Percentiles rank a stretch among this genome's conserved stretches.
Evolutionary conservation across 179 eudicot genomes (phyloP).

Genomic region (Gypsophila paniculata): DNA sequence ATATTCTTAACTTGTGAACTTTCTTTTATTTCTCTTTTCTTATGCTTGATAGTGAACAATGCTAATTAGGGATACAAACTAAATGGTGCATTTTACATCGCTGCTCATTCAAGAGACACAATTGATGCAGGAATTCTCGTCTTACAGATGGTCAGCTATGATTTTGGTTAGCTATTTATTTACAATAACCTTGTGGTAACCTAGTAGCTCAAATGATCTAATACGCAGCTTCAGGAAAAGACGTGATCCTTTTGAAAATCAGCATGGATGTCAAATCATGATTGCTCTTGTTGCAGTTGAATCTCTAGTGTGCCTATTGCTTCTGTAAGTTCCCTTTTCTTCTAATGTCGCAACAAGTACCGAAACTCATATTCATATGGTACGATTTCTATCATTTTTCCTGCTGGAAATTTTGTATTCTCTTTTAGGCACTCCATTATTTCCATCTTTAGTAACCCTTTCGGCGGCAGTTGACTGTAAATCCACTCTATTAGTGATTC

Average conservation of each 20-base stretch:
- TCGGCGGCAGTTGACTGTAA: slow-evolving; percentile 73
- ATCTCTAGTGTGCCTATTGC: slow-evolving; percentile 9
- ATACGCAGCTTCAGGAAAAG: slow-evolving; percentile 8
- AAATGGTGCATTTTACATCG: slow-evolving; percentile 2
- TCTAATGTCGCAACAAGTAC: slow-evolving; percentile 51
- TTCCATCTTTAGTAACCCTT: slow-evolving; percentile 52
- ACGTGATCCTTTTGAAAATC: slow-evolving; percentile 1
- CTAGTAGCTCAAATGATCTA: not conserved
- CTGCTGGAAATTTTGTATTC: slow-evolving; percentile 44
- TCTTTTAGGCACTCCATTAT: slow-evolving; percentile 76
- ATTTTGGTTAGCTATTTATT: not conserved
- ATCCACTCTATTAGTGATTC: slow-evolving; percentile 89
- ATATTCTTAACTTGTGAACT: slow-evolving; percentile 5
- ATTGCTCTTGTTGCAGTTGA: not conserved
- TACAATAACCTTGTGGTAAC: not conserved
- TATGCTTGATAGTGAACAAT: slow-evolving; percentile 4
- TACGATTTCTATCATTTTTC: slow-evolving; percentile 60
- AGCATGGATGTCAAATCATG: slow-evolving; percentile 1
- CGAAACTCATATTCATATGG: slow-evolving; percentile 76
- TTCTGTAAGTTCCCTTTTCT: slow-evolving; percentile 17
- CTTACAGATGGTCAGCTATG: slow-evolving; percentile 10
- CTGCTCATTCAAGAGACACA: not conserved
- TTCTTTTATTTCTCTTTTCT: slow-evolving; percentile 8
- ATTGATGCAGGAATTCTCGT: not conserved
- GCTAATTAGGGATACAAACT: too few relatives aligned